Evolutionary conservation across 768 basidiomycete genomes (phyloP), one percentile per base, ranked within the genome.

Genomic region (Boletus vermiculosoides): DNA sequence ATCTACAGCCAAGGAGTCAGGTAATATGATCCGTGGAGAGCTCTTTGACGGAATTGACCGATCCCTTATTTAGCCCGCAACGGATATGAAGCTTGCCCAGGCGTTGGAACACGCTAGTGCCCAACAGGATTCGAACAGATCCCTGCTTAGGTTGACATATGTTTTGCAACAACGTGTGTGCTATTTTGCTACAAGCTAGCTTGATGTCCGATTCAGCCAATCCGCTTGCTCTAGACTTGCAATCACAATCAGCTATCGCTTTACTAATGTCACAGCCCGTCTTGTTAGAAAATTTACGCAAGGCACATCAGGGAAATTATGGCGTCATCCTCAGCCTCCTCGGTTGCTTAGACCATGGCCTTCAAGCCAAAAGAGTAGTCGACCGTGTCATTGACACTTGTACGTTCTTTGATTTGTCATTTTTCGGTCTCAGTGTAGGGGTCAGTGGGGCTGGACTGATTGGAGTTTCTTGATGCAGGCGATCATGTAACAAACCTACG

Each of bases 401-500:
- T 80, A 57, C 33, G 82, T 73, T 20, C 40, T 45, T 56, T 36
- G 28, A 45, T 55, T 25, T 25, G 23, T 44, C 40, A 11, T 12
- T 9, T 42, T 50, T 41, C 20, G 6, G 30, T 45, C 20, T 18
- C 4, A 6, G 22, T 28, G 20, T 15, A 13, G 36, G 25, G n/a
- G 49, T 22, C 11, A 12, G 46, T 53, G 22, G 31, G 41, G 25
- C 13, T 11, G 18, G 36, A 31, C 46, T 70, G 55, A 66, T 52
- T 5, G 41, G 31, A 44, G 41, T 39, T 51, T 30, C 11, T 42
- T 57, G 51, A 39, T 44, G 13, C 65, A 95, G 94, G 88, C 61
- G 94, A 96, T 69, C 92, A 95, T 54, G 93, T 98, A 20, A 84
- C 86, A 33, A 96, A 98, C 67, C 71, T 99, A 12, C 83, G 96